phyloP scores from a whole-genome alignment of 768 basidiomycete genomes.

The Lactarius sanguifluus region DNA sequence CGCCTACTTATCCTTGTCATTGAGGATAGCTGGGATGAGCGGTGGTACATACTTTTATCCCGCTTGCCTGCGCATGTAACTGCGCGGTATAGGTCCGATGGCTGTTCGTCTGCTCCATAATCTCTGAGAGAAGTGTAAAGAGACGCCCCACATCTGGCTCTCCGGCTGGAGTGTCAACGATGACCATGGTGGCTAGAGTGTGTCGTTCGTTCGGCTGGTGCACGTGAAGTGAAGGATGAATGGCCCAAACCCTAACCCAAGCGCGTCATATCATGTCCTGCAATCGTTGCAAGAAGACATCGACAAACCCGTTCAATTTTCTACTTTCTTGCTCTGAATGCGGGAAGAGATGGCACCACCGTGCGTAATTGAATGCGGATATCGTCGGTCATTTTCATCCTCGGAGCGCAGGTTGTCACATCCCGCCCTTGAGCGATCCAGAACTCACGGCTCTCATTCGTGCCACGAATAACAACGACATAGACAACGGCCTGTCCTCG shows the following conservation, averaged over 20 bases:
- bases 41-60: constrained; percentile 65
- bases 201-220: no score
- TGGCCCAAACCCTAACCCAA: constrained; percentile 23
- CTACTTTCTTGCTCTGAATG: constrained; percentile 39
- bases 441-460: constrained; percentile 34
- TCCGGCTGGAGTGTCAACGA: constrained; percentile 46
- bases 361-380: constrained; percentile 27
- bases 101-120: constrained; percentile 78
- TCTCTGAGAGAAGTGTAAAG: constrained; percentile 69
- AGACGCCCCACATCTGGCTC: constrained; percentile 65
- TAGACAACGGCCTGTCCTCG: constrained; percentile 29
- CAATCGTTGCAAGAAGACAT: constrained; percentile 27
- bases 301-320: constrained; percentile 34
- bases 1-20: constrained; percentile 44
- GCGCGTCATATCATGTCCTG: constrained; percentile 34
- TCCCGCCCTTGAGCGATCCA: constrained; percentile 34
- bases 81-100: constrained; percentile 72
- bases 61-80: constrained; percentile 69
- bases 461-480: constrained; percentile 33
- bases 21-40: neutral
- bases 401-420: constrained; percentile 35
- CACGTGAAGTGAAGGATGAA: constrained; percentile 5
- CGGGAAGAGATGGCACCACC: constrained; percentile 39
- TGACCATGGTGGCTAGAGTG: constrained; percentile 43
- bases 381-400: constrained; percentile 4